Evolutionary conservation across 1,139 yeast species (phyloP).

Genomic region (Suzukiozyma palmioleophila): DNA sequence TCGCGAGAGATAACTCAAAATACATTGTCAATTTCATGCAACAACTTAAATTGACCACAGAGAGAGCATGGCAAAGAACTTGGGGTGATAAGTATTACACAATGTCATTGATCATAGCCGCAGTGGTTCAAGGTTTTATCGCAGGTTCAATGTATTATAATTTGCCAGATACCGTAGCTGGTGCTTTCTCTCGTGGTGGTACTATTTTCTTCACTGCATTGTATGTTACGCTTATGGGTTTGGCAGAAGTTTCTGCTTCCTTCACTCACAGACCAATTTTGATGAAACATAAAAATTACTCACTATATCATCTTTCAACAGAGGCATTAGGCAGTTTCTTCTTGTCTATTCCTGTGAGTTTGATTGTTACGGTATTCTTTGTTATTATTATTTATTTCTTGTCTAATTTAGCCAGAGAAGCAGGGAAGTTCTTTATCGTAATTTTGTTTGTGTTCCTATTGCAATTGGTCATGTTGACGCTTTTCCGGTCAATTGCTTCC

Average conservation of each 20-base stretch:
- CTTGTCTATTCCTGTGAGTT: constrained; percentile 45
- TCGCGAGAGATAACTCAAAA: constrained; percentile 38
- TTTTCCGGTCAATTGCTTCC: constrained; percentile 51
- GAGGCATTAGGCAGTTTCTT: constrained; percentile 47
- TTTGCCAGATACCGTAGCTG: constrained; percentile 34
- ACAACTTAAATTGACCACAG: constrained; percentile 44
- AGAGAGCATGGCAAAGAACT: constrained; percentile 48
- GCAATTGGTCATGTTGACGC: constrained; percentile 30
- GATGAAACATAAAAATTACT: constrained; percentile 52
- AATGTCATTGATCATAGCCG: constrained; percentile 41
- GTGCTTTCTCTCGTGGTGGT: constrained; percentile 61
- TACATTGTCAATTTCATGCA: constrained; percentile 42
- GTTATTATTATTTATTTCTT: constrained; percentile 48
- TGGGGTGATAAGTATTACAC: constrained; percentile 49
- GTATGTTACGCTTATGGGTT: constrained; percentile 50
- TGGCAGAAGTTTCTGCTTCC: constrained; percentile 49
- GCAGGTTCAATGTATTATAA: constrained; percentile 50
- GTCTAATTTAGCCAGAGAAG: constrained; percentile 44
- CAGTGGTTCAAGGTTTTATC: constrained; percentile 47
- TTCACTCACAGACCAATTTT: constrained; percentile 50
- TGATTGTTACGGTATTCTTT: constrained; percentile 41
- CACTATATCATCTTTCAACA: constrained; percentile 57
- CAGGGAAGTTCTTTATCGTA: constrained; percentile 53
- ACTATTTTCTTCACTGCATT: constrained; percentile 48
- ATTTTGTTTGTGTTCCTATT: constrained; percentile 37